Base-by-base conservation (phyloP, 164 flowering plant genomes). In the Vitis labrusca region DNA sequence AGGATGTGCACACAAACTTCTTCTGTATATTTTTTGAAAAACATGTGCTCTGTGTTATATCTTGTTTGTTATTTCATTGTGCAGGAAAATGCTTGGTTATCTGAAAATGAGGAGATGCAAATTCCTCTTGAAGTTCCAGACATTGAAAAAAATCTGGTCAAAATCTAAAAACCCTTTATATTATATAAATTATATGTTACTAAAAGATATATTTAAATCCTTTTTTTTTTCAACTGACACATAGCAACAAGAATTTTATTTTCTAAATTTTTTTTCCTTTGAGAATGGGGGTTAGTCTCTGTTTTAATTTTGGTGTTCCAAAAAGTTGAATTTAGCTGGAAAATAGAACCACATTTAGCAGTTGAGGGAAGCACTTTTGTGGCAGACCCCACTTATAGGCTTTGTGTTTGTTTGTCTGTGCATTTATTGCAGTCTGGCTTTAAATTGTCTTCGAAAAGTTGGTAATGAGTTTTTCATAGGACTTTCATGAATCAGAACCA, bases 141-240 rank as follows among this genome's bases (percentile, higher is more conserved):
- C 56, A 61, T 73, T 44, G 74, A 82, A 55, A 67, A 23, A 54
- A 61, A 72, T 57, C 37, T 53, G 82, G 96, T 85, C 82, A 66
- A 5, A 23, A 3, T 63, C 54, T 48, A 5, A 59, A 9, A 15
- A 47, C 56, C 27, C 44, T 27, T 19, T 14, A 16, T 17, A 9
- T 57, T 5, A 57, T 57, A 15, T n/a, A n/a, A 23, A 23, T 23
- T 23, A 23, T 23, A 23, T 23, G 27, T 23, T 23, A 23, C 27
- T 23, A 23, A 23, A 37, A 37, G 44, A 37, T 37, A 3, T 37
- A 37, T 37, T 57, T 15, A 57, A 19, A 57, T 57, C 19, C 60
- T 0, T n/a, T 9, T 17, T 9, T 57, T 16, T 55, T 15, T 57
- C 17, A n/a, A 37, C 44, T 37, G 44, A 37, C 7, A 3, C 44